These are phyloP conservation scores for Neodidymelliopsis sp. DNA, from an alignment of 2,329 filamentous ascomycete species.

Conservation along the genomic window DNA sequence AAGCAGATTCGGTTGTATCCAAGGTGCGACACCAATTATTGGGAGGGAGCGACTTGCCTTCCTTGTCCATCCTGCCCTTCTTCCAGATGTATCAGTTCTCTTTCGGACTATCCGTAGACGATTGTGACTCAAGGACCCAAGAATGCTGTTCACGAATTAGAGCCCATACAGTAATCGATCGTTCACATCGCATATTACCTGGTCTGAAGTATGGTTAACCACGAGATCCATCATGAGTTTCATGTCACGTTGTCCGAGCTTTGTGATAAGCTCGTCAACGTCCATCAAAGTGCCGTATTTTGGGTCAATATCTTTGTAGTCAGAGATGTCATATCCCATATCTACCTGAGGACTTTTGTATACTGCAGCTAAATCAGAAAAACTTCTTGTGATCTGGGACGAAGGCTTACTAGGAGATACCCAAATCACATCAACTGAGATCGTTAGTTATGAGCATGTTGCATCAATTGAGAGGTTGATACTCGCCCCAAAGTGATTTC, in stretches of 20 bases:
- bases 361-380: neutral
- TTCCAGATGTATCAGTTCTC: constrained; percentile 1
- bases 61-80: neutral
- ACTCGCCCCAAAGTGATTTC: neutral
- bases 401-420: neutral
- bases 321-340: constrained; percentile 2
- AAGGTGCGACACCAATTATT: constrained; percentile 4
- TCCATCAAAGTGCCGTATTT: constrained; percentile 1
- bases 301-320: neutral
- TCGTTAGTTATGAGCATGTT: neutral
- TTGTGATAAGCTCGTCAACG: neutral
- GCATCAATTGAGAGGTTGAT: neutral
- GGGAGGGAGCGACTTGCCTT: neutral
- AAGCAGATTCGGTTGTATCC: constrained; percentile 1
- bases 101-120: neutral
- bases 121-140: constrained; percentile 1
- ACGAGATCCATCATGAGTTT: constrained; percentile 6
- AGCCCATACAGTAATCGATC: neutral
- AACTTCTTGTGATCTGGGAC: neutral
- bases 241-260: constrained; percentile 1
- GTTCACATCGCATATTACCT: neutral
- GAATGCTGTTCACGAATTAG: neutral
- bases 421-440: neutral
- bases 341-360: constrained; percentile 2
- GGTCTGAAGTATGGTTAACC: constrained; percentile 1